A percentile compares a stretch with the other conserved stretches of the same genome.
These are phyloP conservation scores for Fusarium pseudonygamai DNA, from an alignment of 2,329 filamentous ascomycete species.

Conservation along the genomic window DNA sequence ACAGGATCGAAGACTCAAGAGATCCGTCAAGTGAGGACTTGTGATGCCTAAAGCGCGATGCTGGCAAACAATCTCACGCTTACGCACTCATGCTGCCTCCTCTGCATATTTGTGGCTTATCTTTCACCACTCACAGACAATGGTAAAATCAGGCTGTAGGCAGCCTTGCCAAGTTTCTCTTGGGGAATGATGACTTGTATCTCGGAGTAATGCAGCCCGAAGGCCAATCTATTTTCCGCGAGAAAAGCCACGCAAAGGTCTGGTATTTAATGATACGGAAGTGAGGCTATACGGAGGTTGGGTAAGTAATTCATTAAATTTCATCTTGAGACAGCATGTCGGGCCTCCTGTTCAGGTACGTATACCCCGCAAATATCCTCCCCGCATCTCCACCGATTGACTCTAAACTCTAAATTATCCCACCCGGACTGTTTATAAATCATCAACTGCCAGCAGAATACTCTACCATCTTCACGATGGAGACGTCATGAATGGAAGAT, in stretches of 20 bases:
- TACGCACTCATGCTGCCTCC: background rate
- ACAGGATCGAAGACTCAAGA: background rate
- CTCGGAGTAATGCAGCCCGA: rapidly evolving
- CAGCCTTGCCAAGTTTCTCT: background rate
- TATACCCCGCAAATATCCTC: background rate
- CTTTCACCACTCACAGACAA: background rate
- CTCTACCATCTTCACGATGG: rapidly evolving
- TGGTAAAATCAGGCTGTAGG: background rate
- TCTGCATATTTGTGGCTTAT: background rate
- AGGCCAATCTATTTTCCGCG: rapidly evolving
- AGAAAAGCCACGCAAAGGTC: rapidly evolving
- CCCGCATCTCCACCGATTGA: background rate
- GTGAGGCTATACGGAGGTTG: background rate
- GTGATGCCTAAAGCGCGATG: rapidly evolving
- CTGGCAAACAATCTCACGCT: background rate
- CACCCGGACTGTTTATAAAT: background rate
- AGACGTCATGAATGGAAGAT: rapidly evolving
- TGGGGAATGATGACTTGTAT: background rate
- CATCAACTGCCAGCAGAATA: background rate
- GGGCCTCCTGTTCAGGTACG: background rate
- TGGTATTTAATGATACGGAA: rapidly evolving
- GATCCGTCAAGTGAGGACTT: rapidly evolving
- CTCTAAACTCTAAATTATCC: background rate
- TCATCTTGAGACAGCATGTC: too few relatives aligned
- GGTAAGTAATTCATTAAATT: background rate